Evolutionary conservation across 1,284 basidiomycete genomes (phyloP).

Genomic region (Leccinum laetum): DNA sequence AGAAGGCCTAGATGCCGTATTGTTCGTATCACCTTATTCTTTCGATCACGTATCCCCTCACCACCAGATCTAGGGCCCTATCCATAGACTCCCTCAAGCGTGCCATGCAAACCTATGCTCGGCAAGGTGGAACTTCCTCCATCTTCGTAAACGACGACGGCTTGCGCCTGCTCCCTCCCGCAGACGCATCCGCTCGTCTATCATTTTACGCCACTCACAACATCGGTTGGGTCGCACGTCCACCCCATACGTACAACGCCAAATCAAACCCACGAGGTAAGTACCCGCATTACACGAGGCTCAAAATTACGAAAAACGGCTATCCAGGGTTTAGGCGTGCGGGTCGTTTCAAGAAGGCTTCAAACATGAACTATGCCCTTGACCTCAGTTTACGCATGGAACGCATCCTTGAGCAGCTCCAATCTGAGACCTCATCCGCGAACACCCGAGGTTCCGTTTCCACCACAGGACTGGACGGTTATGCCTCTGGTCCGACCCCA

Average conservation of each 20-base stretch:
- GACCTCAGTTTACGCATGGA: conserved; percentile 74
- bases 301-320: not conserved
- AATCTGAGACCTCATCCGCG: conserved; percentile 31
- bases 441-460: conserved; percentile 24
- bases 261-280: conserved; percentile 33
- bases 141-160: conserved; percentile 84
- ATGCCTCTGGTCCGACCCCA: conserved; percentile 17
- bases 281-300: not conserved
- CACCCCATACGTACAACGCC: conserved; percentile 56
- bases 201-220: conserved; percentile 80
- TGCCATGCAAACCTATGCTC: conserved; percentile 85
- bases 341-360: conserved; percentile 91
- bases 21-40: conserved; percentile 44
- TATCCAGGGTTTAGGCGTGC: conserved; percentile 69
- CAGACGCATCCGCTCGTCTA: conserved; percentile 63
- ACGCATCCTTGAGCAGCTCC: conserved; percentile 31
- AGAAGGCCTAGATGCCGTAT: conserved; percentile 67
- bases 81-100: conserved; percentile 82
- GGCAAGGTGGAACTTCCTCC: conserved; percentile 76
- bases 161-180: conserved; percentile 57
- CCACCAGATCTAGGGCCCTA: conserved; percentile 48
- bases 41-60: conserved; percentile 6
- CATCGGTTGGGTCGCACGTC: conserved; percentile 84
- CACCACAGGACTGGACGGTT: conserved; percentile 20
- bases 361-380: conserved; percentile 88